phyloP scores from a whole-genome alignment of 1,284 basidiomycete species.

The Trichosporon sp. region DNA sequence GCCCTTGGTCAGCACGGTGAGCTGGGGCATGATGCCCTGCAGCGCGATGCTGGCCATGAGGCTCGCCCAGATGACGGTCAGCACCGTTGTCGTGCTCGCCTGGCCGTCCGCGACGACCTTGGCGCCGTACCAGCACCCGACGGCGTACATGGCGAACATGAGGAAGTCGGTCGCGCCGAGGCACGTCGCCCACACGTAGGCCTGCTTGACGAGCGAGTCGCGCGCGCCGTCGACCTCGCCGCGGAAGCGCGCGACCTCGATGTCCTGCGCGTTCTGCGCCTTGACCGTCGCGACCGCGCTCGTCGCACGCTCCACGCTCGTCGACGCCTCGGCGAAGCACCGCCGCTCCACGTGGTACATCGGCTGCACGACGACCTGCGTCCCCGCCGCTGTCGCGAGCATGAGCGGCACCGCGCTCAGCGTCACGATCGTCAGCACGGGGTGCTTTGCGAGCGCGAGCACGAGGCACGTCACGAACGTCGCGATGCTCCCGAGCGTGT shows the following conservation, averaged over 20 bases:
- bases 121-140: conserved; percentile 93
- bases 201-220: conserved; percentile 53
- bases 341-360: conserved; percentile 65
- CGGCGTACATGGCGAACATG: conserved; percentile 87
- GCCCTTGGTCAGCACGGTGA: conserved; percentile 75
- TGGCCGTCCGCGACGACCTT: conserved; percentile 73
- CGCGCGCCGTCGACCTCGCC: conserved; percentile 55
- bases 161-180: conserved; percentile 68
- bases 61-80: conserved; percentile 96
- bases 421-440: conserved; percentile 82
- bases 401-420: conserved; percentile 84
- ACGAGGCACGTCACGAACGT: conserved; percentile 73
- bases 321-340: conserved; percentile 66
- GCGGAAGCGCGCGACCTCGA: conserved; percentile 59
- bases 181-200: conserved; percentile 70
- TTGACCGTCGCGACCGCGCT: conserved; percentile 86
- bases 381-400: conserved; percentile 66
- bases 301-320: conserved; percentile 72
- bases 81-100: conserved; percentile 69
- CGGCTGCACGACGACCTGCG: conserved; percentile 63
- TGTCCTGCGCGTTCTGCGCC: conserved; percentile 77
- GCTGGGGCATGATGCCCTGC: conserved; percentile 73
- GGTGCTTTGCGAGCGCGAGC: conserved; percentile 76
- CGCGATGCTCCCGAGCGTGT: conserved; percentile 71
- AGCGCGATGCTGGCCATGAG: conserved; percentile 80